Evolutionary conservation across 768 basidiomycete genomes (phyloP).

Genomic region (Panaeolus papilionaceus): DNA sequence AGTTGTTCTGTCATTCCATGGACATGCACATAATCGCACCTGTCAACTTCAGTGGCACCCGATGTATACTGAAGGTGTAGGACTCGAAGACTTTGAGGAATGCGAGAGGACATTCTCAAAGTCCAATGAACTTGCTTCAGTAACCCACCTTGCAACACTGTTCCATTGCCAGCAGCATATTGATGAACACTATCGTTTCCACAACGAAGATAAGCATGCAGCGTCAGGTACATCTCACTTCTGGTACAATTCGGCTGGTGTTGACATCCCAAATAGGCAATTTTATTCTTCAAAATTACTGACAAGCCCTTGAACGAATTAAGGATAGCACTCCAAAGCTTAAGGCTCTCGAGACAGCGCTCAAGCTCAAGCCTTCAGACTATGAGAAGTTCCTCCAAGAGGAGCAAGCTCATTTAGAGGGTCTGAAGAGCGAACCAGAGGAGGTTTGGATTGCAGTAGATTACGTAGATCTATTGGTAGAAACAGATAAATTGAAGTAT

Average conservation of each 20-base stretch:
- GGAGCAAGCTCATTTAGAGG: neutral
- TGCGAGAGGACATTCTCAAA: slow-evolving; percentile 34
- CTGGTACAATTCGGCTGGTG: neutral
- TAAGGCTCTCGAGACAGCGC: neutral
- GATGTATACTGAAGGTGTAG: slow-evolving; percentile 33
- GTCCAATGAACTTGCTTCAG: slow-evolving; percentile 34
- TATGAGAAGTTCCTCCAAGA: neutral
- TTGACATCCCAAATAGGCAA: slow-evolving; percentile 14
- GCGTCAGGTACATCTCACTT: slow-evolving; percentile 20
- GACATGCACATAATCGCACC: slow-evolving; percentile 33
- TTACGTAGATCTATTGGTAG: too few relatives aligned
- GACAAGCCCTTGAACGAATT: slow-evolving; percentile 19
- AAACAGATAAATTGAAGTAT: too few relatives aligned
- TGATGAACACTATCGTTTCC: slow-evolving; percentile 27
- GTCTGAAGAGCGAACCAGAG: slow-evolving; percentile 4
- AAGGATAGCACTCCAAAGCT: neutral
- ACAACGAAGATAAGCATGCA: slow-evolving; percentile 29
- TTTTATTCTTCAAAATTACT: slow-evolving; percentile 21
- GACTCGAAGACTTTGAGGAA: slow-evolving; percentile 36
- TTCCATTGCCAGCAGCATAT: slow-evolving; percentile 32
- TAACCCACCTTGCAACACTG: slow-evolving; percentile 24
- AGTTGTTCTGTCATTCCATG: slow-evolving; percentile 31
- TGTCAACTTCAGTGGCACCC: slow-evolving; percentile 34
- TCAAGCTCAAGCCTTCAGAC: neutral
- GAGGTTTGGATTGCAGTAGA: neutral